Base-by-base conservation (phyloP, 208 protist genomes). In the Trypanosomatidae sp. region DNA sequence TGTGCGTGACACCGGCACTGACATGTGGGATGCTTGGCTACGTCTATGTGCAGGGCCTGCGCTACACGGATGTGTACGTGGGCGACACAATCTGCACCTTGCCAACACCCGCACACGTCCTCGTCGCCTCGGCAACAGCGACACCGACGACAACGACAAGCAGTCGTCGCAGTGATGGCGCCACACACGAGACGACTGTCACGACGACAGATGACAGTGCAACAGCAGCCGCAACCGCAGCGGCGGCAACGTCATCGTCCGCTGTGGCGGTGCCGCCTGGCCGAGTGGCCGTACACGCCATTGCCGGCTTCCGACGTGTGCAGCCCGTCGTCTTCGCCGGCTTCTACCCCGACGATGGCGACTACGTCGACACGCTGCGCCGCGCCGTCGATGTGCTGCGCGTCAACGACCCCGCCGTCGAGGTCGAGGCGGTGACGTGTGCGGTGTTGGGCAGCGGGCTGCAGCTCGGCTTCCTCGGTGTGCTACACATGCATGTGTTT, bases 401-500 rank as follows among this genome's bases (percentile, higher is more conserved):
- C 10, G 65, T 98, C n/a, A 99, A 96, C 42, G 97, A 99, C 47
- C 81, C 88, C 2, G 70, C 74, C 18, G 88, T 98, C 4, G 88
- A 66, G 13, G 54, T 96, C 37, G 67, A 90, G 56, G 23, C 70
- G 40, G 60, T 96, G 23, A 68, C 71, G 7, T 95, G 81, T 25
- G 68, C 59, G n/a, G 92, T 90, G 26, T 67, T 96, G 19, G 90
- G 93, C n/a, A 38, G 56, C 5, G 95, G 96, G 6, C 77, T 96
- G 42, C 86, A 97, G 57, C 86, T 96, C 53, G 96, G 97, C 16
- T 99, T 99, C 64, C 73, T 98, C 6, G 97, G 97, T 4, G 57
- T 98, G 44, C 71, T 99, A 13, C 97, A 99, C 71, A 97, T 99
- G 95, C 92, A 98, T 27, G 95, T 98, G 0, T 97, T 98, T 48